These are phyloP conservation scores for Oryza brachyantha DNA, from an alignment of 176 grass and related monocot genomes.

Conservation along the genomic window DNA sequence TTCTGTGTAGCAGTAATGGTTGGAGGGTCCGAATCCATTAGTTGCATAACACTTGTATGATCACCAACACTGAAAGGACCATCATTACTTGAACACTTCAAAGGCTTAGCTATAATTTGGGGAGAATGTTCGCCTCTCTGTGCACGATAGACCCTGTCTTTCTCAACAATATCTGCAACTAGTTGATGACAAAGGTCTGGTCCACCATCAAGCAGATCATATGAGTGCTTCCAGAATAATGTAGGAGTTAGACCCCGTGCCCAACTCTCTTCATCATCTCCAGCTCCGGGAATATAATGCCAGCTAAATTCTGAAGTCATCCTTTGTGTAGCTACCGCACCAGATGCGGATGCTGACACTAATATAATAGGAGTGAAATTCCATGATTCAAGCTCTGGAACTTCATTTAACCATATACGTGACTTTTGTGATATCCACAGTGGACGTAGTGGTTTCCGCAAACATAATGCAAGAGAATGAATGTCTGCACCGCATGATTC, in stretches of 20 bases:
- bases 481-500: constrained; percentile 90
- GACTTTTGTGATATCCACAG: constrained; percentile 92
- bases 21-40: constrained; percentile 10
- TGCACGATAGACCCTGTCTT: constrained; percentile 74
- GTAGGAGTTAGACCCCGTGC: constrained; percentile 73
- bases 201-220: constrained; percentile 73
- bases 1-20: constrained; percentile 13
- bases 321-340: constrained; percentile 43
- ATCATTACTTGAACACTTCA: constrained; percentile 19
- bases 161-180: constrained; percentile 89
- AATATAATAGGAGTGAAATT: constrained; percentile 90
- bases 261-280: constrained; percentile 99
- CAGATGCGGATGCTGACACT: constrained; percentile 67
- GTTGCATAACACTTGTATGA: neutral
- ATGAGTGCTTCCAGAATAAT: constrained; percentile 87
- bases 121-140: constrained; percentile 78
- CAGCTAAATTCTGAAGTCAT: constrained; percentile 74
- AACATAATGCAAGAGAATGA: constrained; percentile 43
- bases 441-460: constrained; percentile 72
- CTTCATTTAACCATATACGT: constrained; percentile 96
- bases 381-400: constrained; percentile 70
- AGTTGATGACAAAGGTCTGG: constrained; percentile 71
- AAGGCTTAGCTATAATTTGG: constrained; percentile 59
- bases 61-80: constrained; percentile 33
- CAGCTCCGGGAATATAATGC: constrained; percentile 88